A percentile compares a stretch with the other conserved stretches of the same genome.
Conservation (phyloP, 768 basidiomycete genomes). For the Hygrocybe coccinea region DNA sequence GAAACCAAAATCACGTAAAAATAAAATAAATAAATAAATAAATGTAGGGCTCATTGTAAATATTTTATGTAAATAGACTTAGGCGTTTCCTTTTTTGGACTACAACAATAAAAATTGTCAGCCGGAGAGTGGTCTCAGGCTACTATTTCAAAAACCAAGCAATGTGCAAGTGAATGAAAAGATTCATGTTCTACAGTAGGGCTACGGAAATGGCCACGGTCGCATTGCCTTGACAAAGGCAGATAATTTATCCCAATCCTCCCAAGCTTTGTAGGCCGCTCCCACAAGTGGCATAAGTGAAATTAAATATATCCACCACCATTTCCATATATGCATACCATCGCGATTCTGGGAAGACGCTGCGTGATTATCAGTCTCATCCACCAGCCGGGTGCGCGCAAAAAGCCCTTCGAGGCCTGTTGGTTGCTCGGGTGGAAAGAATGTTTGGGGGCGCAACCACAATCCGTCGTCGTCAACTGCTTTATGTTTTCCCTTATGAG, state of each 20-base stretch:
- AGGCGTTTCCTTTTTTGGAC: too few relatives aligned
- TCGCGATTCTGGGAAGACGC: not conserved
- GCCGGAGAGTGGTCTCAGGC: too few relatives aligned
- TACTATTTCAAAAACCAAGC: too few relatives aligned
- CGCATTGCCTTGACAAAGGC: too few relatives aligned
- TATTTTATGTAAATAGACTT: too few relatives aligned
- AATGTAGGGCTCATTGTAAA: too few relatives aligned
- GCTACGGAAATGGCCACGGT: too few relatives aligned
- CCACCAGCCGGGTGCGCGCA: slow-evolving; percentile 52
- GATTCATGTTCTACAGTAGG: too few relatives aligned
- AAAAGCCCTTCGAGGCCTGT: slow-evolving; percentile 73
- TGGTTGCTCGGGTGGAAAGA: slow-evolving; percentile 73
- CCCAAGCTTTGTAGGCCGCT: slow-evolving; percentile 24
- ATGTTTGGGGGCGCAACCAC: slow-evolving; percentile 66
- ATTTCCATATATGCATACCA: slow-evolving; percentile 25
- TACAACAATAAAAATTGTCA: too few relatives aligned
- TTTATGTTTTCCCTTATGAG: slow-evolving; percentile 21
- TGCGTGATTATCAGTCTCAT: slow-evolving; percentile 33
- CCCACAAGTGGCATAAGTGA: slow-evolving; percentile 26
- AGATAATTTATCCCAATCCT: not conserved
- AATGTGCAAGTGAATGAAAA: too few relatives aligned
- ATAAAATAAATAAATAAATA: too few relatives aligned
- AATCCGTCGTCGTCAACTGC: slow-evolving; percentile 34
- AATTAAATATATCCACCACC: slow-evolving; percentile 35
- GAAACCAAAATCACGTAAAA: too few relatives aligned